Evolutionary conservation across 805 yeast genomes (phyloP), one percentile per base, ranked within the genome.

Genomic region (Cephaloascus albidus): DNA sequence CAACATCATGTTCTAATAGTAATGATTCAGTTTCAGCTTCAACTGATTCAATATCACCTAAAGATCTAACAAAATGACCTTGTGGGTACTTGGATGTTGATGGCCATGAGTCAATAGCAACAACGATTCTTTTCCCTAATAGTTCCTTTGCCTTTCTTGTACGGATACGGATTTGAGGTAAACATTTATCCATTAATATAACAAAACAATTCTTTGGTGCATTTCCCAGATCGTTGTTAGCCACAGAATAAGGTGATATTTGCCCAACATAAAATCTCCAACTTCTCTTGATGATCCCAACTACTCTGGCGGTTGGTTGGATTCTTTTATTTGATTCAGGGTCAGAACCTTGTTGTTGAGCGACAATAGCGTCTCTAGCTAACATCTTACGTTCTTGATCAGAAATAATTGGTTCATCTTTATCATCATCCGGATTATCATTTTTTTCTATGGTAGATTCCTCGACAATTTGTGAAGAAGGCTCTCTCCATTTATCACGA

Each of bases 191-290:
- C 93, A 93, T 81, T 43, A 94, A 72, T 37, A 84, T 70, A 18
- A 93, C 94, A 51, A 93, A 81, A 40, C 93, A 90, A 36, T 76
- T 75, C 52, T 82, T 81, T 16, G 85, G 72, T 6, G 94, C 76
- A 47, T 82, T 79, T 14, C 85, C 74, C 10, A 23, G 10, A 15
- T 60, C 55, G 38, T 68, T 65, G 36, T 70, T 72, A 38, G 75
- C 77, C 1, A 84, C 82, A 2, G 95, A 81, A 30, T 79, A 72
- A 34, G 87, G 82, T 2, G 90, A 81, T 45, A 93, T 71, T 58
- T 89, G 96, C 12, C 98, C 98, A 31, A 93, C 98, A 54, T 89
- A 93, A 47, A 81, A 79, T 57, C 98, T 76, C 98, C 98, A 93
- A 44, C 90, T 85, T 60, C 99, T 75, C 61, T 86, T 82, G 33